Percentiles rank a stretch among this genome's conserved stretches.
phyloP scores from a whole-genome alignment of 805 yeast species.

The Wickerhamiella lipophila region DNA sequence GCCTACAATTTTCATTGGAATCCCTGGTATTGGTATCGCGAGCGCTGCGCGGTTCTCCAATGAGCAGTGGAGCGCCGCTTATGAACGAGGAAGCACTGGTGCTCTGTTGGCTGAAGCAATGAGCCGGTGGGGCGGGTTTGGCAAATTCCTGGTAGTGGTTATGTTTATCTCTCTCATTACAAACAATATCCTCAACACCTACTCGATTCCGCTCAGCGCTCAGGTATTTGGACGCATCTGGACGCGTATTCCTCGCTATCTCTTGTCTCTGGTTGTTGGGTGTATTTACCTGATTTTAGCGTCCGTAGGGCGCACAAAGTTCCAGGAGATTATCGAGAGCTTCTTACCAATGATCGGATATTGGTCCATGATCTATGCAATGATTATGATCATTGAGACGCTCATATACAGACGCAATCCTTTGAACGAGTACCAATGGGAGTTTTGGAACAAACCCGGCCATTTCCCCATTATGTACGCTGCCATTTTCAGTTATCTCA shows the following conservation, averaged over 20 bases:
- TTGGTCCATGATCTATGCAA: conserved; percentile 75
- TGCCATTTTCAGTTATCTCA: conserved; percentile 47
- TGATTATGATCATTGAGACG: conserved; percentile 61
- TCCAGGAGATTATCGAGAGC: conserved; percentile 60
- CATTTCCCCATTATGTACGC: conserved; percentile 61
- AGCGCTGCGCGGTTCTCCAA: conserved; percentile 45
- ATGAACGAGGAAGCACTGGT: conserved; percentile 53
- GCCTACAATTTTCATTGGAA: conserved; percentile 67
- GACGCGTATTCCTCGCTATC: conserved; percentile 63
- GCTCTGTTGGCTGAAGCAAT: conserved; percentile 58
- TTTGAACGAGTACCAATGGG: conserved; percentile 54
- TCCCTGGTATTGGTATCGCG: conserved; percentile 58
- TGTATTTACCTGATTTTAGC: conserved; percentile 56
- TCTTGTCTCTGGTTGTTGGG: conserved; percentile 54
- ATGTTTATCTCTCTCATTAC: conserved; percentile 65
- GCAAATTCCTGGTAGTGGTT: conserved; percentile 59
- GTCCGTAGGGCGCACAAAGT: conserved; percentile 60
- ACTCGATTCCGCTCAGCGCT: conserved; percentile 68
- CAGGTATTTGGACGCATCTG: conserved; percentile 41
- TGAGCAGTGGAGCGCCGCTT: conserved; percentile 45
- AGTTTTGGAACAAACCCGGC: conserved; percentile 52
- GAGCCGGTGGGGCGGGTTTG: conserved; percentile 60
- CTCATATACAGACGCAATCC: conserved; percentile 39
- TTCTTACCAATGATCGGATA: conserved; percentile 86
- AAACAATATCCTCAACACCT: conserved; percentile 68